A percentile compares a stretch with the other conserved stretches of the same genome.
These are phyloP conservation scores for Ceratobasidium sp. DNA, from an alignment of 1,284 basidiomycete species.

Conservation along the genomic window DNA sequence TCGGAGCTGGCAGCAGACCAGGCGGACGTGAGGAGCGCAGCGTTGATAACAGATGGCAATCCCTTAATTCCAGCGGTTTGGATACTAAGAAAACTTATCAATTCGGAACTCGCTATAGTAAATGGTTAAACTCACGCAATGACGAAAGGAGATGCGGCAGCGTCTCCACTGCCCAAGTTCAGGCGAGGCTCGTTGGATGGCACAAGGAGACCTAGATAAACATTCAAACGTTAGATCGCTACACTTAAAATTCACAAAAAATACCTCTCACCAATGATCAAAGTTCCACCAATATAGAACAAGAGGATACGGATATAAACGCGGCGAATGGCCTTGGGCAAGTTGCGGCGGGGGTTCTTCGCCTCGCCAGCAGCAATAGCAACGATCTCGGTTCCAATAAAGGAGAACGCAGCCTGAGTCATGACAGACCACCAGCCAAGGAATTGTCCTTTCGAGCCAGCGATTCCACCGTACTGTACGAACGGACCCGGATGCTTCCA, in stretches of 20 bases:
- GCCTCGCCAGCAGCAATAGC: conserved; percentile 84
- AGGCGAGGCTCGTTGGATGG: conserved; percentile 74
- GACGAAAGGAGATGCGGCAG: conserved; percentile 86
- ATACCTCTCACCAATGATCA: conserved; percentile 13
- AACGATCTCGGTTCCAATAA: conserved; percentile 87
- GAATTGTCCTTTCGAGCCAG: conserved; percentile 74
- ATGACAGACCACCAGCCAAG: conserved; percentile 75
- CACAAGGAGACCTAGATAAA: conserved; percentile 81
- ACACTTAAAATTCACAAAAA: not conserved
- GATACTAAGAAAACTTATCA: conserved; percentile 30
- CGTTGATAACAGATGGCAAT: conserved; percentile 86
- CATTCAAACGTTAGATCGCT: conserved; percentile 51
- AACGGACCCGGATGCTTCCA: conserved; percentile 64
- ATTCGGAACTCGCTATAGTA: no score
- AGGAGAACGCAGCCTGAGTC: conserved; percentile 86
- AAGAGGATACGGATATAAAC: conserved; percentile 79
- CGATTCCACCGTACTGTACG: conserved; percentile 58
- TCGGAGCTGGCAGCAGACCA: conserved; percentile 90
- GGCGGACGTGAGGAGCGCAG: conserved; percentile 85
- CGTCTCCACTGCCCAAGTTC: conserved; percentile 68
- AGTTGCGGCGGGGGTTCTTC: conserved; percentile 65
- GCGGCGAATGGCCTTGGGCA: conserved; percentile 75
- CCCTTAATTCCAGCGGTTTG: conserved; percentile 78
- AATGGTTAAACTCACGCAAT: conserved; percentile 65
- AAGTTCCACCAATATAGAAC: conserved; percentile 74